Evolutionary conservation across 208 protist genomes (phyloP), one percentile per base, ranked within the genome.

Genomic region (Crithidia brevicula): DNA sequence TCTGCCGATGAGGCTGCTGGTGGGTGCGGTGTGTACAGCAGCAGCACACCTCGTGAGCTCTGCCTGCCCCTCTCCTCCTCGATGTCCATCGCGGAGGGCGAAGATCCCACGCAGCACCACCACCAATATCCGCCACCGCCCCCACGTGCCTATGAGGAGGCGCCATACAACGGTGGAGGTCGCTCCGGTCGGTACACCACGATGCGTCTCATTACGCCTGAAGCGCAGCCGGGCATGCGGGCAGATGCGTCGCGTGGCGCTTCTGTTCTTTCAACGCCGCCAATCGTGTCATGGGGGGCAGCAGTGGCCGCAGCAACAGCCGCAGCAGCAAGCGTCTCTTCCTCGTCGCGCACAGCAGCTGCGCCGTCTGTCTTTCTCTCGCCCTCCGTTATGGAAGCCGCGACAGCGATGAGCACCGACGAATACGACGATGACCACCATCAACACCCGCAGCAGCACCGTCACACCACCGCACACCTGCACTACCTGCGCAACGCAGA

Each of bases 401-500:
- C 23, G 18, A 22, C 47, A 20, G 36, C 6, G 47, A n/a, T n/a
- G n/a, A n/a, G 36, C 42, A 5, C 13, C 10, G 15, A 20, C 42
- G 8, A 11, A 16, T 33, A n/a, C 57, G 22, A 63, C 33, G n/a
- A n/a, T 20, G 25, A 3, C 42, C 16, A n/a, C 18, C 3, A 34
- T 33, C 57, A 30, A 33, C 7, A 25, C 25, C 11, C 11, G 2
- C 15, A 25, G 1, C 36, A 30, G 10, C 58, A 52, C 25, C 23
- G 27, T n/a, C 36, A 22, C 46, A 25, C 56, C 22, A 36, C 50
- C 5, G 67, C 60, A 0, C 54, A 57, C 20, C 22, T 74, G 34
- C 53, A 20, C 20, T 74, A 74, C 47, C 52, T 27, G 13, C 59
- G 51, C 4, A 50, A 74, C 38, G 42, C 40, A 7, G 60, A 74